phyloP scores from a whole-genome alignment of 2,329 filamentous ascomycete species.

The Alternaria conjuncta region DNA sequence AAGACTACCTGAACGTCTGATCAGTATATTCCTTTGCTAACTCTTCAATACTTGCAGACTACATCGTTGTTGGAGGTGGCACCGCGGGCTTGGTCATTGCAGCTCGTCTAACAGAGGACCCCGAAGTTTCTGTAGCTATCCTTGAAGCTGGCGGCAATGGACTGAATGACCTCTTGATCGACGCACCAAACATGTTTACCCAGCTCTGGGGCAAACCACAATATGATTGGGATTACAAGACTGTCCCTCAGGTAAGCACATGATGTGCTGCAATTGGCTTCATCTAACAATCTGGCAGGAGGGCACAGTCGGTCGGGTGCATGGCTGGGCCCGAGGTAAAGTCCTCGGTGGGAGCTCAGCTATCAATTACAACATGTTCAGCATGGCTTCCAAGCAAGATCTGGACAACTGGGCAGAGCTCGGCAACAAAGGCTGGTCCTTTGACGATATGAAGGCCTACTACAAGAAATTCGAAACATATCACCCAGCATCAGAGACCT shows the following conservation, averaged over 20 bases:
- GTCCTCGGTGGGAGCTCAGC: slow-evolving; percentile 49
- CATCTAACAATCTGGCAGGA: slow-evolving; percentile 21
- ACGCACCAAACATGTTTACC: slow-evolving; percentile 33
- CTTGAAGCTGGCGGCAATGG: slow-evolving; percentile 40
- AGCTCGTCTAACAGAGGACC: slow-evolving; percentile 36
- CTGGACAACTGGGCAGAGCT: slow-evolving; percentile 51
- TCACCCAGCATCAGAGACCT: slow-evolving; percentile 26
- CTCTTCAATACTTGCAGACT: slow-evolving; percentile 13
- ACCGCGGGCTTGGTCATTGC: slow-evolving; percentile 41
- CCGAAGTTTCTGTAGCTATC: slow-evolving; percentile 32
- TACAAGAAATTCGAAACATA: slow-evolving; percentile 48
- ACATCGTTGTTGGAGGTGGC: slow-evolving; percentile 35
- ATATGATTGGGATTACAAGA: slow-evolving; percentile 41
- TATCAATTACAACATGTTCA: slow-evolving; percentile 45
- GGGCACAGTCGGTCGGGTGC: slow-evolving; percentile 26
- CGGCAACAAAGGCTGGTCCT: slow-evolving; percentile 49
- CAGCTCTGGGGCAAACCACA: slow-evolving; percentile 36
- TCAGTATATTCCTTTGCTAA: background rate
- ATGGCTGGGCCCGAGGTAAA: slow-evolving; percentile 39
- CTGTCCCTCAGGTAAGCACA: slow-evolving; percentile 35
- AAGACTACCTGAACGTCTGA: too few species aligned
- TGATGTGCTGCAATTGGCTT: background rate
- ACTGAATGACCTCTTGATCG: slow-evolving; percentile 35
- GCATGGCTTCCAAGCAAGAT: slow-evolving; percentile 36
- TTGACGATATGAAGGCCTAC: slow-evolving; percentile 43